Base-by-base conservation (phyloP, 2,329 filamentous ascomycete genomes). In the Epichloe baconii region DNA sequence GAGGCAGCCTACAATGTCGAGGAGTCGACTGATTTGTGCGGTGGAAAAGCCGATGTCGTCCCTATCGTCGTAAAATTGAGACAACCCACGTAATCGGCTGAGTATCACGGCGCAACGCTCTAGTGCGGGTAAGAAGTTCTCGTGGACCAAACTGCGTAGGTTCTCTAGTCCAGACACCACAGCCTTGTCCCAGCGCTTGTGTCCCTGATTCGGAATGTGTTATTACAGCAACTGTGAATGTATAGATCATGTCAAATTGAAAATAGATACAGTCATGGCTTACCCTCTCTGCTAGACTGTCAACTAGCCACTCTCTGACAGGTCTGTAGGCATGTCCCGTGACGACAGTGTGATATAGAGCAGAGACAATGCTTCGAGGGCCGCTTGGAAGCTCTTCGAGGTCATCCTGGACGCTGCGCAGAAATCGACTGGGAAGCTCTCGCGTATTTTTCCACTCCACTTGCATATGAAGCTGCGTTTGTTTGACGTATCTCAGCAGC, bases 101-200 rank as follows among this genome's bases (percentile, higher is more conserved):
- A 95, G 77, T 35, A 95, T 83, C 23, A 96, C 81, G 45, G 79
- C 78, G 57, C 86, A 85, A 49, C 91, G 82, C 59, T 97, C 89
- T 2, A 97, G 73, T 0, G 88, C 88, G 0, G 93, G 93, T 2
- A 97, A 75, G 48, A 96, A 81, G 64, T 94, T 90, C 62, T 95
- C 85, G 61, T 95, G 90, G 0, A 89, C 74, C 12, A 97, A 74
- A 49, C 80, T 78, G 47, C 88, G 80, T 10, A 97, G 75, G 50
- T 81, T 84, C 53, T 87, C 82, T 19, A 96, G 83, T 1, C 89
- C 88, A 4, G 81, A 80, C 2, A 79, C 76, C 2, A 94, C 85
- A 5, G 86, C 84, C 61, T 91, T 94, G 56, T 97, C 90, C 93
- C 93, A 98, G 47, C 93, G 77, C 67, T 95, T 96, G 60, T 95